Percentiles rank a stretch among this genome's conserved stretches.
phyloP scores from a whole-genome alignment of 352 stramenopile genomes.

The Phytophthora agathidicida region DNA sequence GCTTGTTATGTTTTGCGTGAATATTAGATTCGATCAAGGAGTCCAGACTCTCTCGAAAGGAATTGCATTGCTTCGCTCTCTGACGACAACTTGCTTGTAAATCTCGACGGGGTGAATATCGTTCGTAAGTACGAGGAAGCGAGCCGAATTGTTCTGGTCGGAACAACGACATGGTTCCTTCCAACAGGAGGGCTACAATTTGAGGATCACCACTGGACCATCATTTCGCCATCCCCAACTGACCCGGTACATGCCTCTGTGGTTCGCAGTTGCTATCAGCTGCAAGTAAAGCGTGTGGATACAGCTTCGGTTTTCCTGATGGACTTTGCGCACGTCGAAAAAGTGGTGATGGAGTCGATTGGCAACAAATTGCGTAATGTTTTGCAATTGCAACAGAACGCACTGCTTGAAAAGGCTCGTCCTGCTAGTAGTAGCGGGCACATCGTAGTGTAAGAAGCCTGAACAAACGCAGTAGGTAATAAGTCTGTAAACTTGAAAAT shows the following conservation, averaged over 20 bases:
- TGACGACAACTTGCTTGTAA: slow-evolving; percentile 5
- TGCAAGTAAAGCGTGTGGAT: slow-evolving; percentile 25
- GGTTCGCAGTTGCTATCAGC: slow-evolving; percentile 28
- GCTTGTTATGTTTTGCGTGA: not conserved
- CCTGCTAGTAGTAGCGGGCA: not conserved
- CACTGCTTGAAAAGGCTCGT: slow-evolving; percentile 11
- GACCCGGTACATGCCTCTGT: slow-evolving; percentile 19
- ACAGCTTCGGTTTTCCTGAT: slow-evolving; percentile 2
- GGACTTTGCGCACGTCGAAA: slow-evolving; percentile 17
- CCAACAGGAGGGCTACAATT: slow-evolving; percentile 33
- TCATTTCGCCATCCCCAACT: slow-evolving; percentile 22
- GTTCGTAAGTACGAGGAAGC: slow-evolving; percentile 31
- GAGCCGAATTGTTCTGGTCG: slow-evolving; percentile 25
- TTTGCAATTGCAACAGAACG: slow-evolving; percentile 23
- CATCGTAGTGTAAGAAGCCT: not conserved
- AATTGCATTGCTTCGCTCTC: slow-evolving; percentile 30
- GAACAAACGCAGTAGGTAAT: no score
- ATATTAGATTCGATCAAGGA: slow-evolving; percentile 13
- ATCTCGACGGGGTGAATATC: slow-evolving; percentile 30
- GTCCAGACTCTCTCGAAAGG: slow-evolving; percentile 23
- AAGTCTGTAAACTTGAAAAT: no score
- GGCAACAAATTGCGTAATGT: slow-evolving; percentile 21
- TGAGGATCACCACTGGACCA: slow-evolving; percentile 35
- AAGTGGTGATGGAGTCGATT: slow-evolving; percentile 26
- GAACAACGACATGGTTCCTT: slow-evolving; percentile 31